Evolutionary conservation across 257 asterid species (phyloP), one percentile per base, ranked within the genome.

Genomic region (Paraleonurus japonicus): DNA sequence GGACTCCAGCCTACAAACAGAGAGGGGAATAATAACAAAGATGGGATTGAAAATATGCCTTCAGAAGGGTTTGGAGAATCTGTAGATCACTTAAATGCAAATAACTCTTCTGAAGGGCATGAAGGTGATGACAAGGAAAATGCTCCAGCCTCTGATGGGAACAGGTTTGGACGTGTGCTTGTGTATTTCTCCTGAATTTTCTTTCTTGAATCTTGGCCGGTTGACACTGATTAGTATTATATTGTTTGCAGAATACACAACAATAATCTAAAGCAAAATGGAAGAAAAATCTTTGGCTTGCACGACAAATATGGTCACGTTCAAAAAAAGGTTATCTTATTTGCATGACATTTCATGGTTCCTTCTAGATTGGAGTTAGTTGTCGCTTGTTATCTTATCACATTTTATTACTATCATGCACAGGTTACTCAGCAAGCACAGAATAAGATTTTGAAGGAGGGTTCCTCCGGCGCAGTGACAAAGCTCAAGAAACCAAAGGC

Each of bases 101-200:
- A 2, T 17, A 67, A 27, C 57, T 32, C 77, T 65, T 73, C 81
- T 27, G 79, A 67, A 62, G 79, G 61, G 62, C 69, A 20, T 6
- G 86, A 84, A 53, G 68, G 69, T 33, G 96, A 92, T 53, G 87
- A 89, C 73, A 92, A 95, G 79, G 98, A 95, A 84, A 92, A 95
- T 74, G 84, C 79, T 61, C 63, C 93, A 51, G 85, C 80, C 69
- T 66, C 83, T 17, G 89, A 85, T 78, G 86, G 72, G 76, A 94
- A 91, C 83, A 89, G 96, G 99, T 93, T 13, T 13, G 17, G 55
- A 64, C 32, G 12, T 48, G 13, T 51, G 53, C 60, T 61, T 37
- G 20, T 7, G 33, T n/a, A 48, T 15, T 41, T 55, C 63, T 24
- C 23, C 54, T 37, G 22, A 13, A 30, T 8, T 75, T 57, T 54